Percentiles rank a stretch among this genome's conserved stretches.
These are phyloP conservation scores for Cytospora piceae DNA, from an alignment of 2,329 filamentous ascomycete genomes.

Conservation along the genomic window DNA sequence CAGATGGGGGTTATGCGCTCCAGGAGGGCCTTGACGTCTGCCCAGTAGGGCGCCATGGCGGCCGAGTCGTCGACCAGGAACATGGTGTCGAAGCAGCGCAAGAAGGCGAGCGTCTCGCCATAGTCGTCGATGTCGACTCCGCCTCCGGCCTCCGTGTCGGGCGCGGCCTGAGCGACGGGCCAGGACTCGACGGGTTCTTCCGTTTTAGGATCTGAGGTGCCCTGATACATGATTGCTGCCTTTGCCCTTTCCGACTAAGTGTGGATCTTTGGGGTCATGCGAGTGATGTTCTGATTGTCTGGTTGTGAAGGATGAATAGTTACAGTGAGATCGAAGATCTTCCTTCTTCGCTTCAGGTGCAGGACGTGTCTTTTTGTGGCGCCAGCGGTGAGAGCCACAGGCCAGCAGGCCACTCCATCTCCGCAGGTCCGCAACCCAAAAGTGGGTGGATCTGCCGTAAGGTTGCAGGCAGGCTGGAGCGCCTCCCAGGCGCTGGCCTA, in stretches of 20 bases:
- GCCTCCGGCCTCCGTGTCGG: constrained; percentile 18
- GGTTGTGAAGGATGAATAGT: constrained; percentile 16
- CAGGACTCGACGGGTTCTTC: constrained; percentile 19
- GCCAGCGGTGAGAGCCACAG: background rate
- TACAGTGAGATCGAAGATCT: background rate
- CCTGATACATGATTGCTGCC: too few species aligned
- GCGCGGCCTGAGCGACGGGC: constrained; percentile 17
- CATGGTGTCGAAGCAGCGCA: constrained; percentile 31
- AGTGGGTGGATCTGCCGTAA: background rate
- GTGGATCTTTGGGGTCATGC: background rate
- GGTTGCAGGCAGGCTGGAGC: constrained; percentile 2
- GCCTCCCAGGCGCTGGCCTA: background rate
- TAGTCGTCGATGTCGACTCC: constrained; percentile 29
- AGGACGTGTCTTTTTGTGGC: background rate
- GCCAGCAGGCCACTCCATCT: background rate
- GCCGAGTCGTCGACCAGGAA: constrained; percentile 31
- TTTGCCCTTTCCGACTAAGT: background rate
- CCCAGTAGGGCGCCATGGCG: constrained; percentile 29
- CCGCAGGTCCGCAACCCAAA: background rate
- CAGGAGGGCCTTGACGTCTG: constrained; percentile 27
- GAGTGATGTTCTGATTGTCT: background rate
- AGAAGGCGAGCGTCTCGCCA: constrained; percentile 30
- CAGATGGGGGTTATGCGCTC: constrained; percentile 31
- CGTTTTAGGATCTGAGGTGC: constrained; percentile 6
- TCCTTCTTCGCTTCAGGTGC: background rate